Base-by-base conservation (phyloP, 2,329 filamentous ascomycete genomes). In the Aureobasidium sp. region DNA sequence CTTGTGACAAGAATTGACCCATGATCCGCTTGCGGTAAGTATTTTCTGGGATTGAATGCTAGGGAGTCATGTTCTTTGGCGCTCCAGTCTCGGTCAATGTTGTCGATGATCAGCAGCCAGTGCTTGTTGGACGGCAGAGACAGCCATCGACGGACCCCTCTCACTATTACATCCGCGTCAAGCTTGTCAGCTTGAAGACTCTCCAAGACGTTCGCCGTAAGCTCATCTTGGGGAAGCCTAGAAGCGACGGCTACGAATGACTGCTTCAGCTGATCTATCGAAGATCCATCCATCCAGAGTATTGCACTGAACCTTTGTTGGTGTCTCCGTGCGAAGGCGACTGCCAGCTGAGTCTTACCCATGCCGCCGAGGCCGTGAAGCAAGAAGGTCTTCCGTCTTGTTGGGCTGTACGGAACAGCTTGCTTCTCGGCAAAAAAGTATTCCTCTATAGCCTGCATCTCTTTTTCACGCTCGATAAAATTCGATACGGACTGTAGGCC, bases 201-300 rank as follows among this genome's bases (percentile, higher is more conserved):
- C 13, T 42, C 40, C 13, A 42, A 11, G 13, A 42, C 40, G 40
- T 42, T 15, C 40, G 40, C 40, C 13, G 13, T 42, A 9, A 42
- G 40, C 40, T 42, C 40, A 42, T 42, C 13, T 42, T 15, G 40
- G 13, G 40, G 40, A 15, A 42, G 11, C 40, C 20, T 15, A 15
- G 6, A 16, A 15, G 40, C 40, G 40, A 42, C 13, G 13, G 40
- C 40, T 20, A 42, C 13, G 13, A 42, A 15, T 18, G 40, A 42
- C 40, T 42, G 40, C 40, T 42, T 15, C 40, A 42, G 13, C 13
- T 20, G 40, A 55, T 55, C 31, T 38, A 38, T 31, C 4, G 31
- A 38, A n/a, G 51, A 78, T 58, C 72, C 72, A 64, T 78, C 73
- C 4, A 79, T 64, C 76, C 74, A 78, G 67, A 79, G 75, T 50